A percentile compares a stretch with the other conserved stretches of the same genome.
phyloP scores from a whole-genome alignment of 306 rosid genomes.

The Ceratonia siliqua region DNA sequence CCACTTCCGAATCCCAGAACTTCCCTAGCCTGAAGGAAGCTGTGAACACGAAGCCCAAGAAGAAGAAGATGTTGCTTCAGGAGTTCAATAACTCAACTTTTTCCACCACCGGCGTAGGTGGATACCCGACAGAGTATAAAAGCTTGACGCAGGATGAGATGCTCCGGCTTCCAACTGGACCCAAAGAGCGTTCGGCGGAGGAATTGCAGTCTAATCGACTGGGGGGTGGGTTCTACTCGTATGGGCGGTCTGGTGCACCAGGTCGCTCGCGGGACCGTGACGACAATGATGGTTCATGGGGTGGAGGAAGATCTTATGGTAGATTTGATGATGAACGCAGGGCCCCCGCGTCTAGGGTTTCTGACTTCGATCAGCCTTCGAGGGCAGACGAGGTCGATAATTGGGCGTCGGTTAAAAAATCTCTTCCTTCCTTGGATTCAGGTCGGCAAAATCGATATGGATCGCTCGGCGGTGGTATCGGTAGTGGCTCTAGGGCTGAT shows the following conservation, averaged over 20 bases:
- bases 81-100: constrained; percentile 30
- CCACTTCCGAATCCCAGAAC: constrained; percentile 49
- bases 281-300: constrained; percentile 79
- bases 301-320: constrained; percentile 73
- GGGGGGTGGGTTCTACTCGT: constrained; percentile 75
- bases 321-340: constrained; percentile 90
- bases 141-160: constrained; percentile 78
- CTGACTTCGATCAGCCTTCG: constrained; percentile 82
- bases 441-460: constrained; percentile 69
- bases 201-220: constrained; percentile 69
- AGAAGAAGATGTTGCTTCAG: constrained; percentile 61
- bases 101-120: constrained; percentile 14
- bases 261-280: constrained; percentile 67
- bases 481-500: constrained; percentile 70
- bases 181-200: constrained; percentile 72
- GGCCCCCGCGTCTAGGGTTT: constrained; percentile 78
- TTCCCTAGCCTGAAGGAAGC: constrained; percentile 88
- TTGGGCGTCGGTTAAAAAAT: constrained; percentile 73
- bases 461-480: constrained; percentile 55
- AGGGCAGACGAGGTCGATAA: constrained; percentile 97
- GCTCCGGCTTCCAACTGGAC: constrained; percentile 86
- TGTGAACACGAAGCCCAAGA: constrained; percentile 67
- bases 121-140: background rate
- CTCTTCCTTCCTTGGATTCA: constrained; percentile 63
- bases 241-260: constrained; percentile 46